These are phyloP conservation scores for Ophiobolus disseminans DNA, from an alignment of 2,329 filamentous ascomycete species.

Conservation along the genomic window DNA sequence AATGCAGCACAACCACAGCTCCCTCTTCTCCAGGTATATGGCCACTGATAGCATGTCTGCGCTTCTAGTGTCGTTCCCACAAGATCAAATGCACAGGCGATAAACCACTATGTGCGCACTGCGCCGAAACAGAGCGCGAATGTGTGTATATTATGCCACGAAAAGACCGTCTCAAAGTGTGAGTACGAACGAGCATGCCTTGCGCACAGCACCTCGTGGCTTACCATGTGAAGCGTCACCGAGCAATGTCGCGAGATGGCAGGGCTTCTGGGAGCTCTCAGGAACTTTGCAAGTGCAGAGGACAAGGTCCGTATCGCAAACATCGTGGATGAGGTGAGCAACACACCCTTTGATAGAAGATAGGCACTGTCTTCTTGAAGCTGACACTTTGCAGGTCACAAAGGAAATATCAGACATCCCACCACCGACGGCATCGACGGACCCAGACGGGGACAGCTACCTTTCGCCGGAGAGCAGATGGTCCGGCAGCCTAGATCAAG, in stretches of 20 bases:
- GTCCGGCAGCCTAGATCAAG: constrained; percentile 6
- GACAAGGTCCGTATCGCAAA: constrained; percentile 12
- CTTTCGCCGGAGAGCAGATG: constrained; percentile 18
- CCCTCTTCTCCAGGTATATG: not conserved
- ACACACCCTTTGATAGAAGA: too few relatives aligned
- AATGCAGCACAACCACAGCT: not conserved
- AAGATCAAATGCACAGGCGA: constrained; percentile 53
- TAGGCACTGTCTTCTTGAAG: constrained; percentile 7
- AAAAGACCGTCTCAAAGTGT: constrained; percentile 49
- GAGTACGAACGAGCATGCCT: constrained; percentile 6
- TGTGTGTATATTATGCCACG: constrained; percentile 51
- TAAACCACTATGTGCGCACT: constrained; percentile 47
- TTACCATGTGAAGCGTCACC: constrained; percentile 34
- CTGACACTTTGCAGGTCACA: not conserved
- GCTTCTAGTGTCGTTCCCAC: constrained; percentile 44
- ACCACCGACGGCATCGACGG: constrained; percentile 13
- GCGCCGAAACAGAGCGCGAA: constrained; percentile 38
- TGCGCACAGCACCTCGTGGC: not conserved
- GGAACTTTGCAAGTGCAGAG: constrained; percentile 22
- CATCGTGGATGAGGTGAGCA: not conserved
- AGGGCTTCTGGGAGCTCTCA: constrained; percentile 26
- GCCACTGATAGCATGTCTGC: constrained; percentile 16
- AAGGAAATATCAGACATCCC: not conserved
- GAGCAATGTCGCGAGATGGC: constrained; percentile 41
- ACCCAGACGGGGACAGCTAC: constrained; percentile 26